Evolutionary conservation across 2,329 filamentous ascomycete genomes (phyloP).

Genomic region (Colletotrichum cereale): DNA sequence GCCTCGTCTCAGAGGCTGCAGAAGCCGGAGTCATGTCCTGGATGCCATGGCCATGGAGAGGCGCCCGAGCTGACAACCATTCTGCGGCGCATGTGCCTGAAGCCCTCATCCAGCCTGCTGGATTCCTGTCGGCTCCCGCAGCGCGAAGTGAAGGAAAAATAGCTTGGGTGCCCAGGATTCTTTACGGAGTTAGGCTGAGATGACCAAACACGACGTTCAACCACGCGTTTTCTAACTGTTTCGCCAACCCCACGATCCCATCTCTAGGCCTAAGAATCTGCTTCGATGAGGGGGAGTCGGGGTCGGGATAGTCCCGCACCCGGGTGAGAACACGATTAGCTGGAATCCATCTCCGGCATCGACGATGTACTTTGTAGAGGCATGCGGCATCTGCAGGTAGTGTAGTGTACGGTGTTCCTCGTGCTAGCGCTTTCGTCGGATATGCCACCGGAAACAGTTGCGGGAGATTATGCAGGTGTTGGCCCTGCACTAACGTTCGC

Average conservation of each 20-base stretch:
- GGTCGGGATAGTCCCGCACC: conserved; percentile 14
- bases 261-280: background rate
- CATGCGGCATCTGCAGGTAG: background rate
- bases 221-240: conserved; percentile 5
- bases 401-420: too few species aligned
- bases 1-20: conserved; percentile 21
- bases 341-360: background rate
- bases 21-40: conserved; percentile 23
- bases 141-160: background rate
- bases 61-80: background rate
- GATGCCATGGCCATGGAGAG: conserved; percentile 2
- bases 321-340: background rate
- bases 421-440: conserved; percentile 1
- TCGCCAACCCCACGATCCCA: conserved; percentile 10
- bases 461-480: conserved; percentile 9
- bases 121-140: conserved; percentile 22
- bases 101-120: conserved; percentile 20
- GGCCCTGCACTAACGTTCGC: conserved; percentile 4
- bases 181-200: background rate
- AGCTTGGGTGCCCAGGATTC: background rate
- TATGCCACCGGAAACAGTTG: conserved; percentile 3
- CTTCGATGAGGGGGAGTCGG: background rate
- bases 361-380: background rate
- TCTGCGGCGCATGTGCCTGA: conserved; percentile 10
- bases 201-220: background rate